Evolutionary conservation across 108 stramenopile genomes (phyloP), one percentile per base, ranked within the genome.

Genomic region (Cyclostephanos tholiformis): DNA sequence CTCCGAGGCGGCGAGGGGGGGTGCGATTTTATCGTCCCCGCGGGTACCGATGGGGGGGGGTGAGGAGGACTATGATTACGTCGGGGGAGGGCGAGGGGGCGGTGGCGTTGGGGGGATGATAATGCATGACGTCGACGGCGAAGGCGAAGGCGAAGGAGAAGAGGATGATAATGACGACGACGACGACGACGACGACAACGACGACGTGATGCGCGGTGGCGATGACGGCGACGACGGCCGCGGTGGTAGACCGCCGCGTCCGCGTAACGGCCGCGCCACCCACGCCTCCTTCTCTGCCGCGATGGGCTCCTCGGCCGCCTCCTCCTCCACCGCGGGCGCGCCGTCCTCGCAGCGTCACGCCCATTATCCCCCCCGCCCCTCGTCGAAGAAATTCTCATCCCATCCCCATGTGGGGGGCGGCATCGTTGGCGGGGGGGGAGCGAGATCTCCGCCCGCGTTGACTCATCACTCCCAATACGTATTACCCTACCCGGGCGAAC

Each of bases 401-500:
- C 32, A 32, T 32, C 32, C 2, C 32, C 32, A 32, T 32, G 32
- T 4, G 32, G 32, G 32, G 32, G 19, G 8, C 25, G 23, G 25
- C 56, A 26, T 17, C 48, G 23, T 22, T 4, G 32, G 3, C 32
- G 32, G 32, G 32, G 32, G 32, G 32, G 4, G 3, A 32, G 2
- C 32, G 32, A 4, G 32, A 19, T 23, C 0, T 8, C 57, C 25
- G 7, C 11, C 72, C 3, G n/a, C n/a, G n/a, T n/a, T n/a, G n/a
- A 65, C 52, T 14, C 60, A 72, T 43, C 60, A 59, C 51, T 55
- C 44, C 7, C 55, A 53, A n/a, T 38, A 55, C 23, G 26, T 23
- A 0, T 36, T 52, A 19, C 29, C 71, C 30, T 73, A 48, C 8
- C 63, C 66, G 4, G 84, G 84, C 27, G 89, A 90, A 57, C 72